Evolutionary conservation across 805 yeast genomes (phyloP).

Genomic region (Saccharomycopsis malanga): DNA sequence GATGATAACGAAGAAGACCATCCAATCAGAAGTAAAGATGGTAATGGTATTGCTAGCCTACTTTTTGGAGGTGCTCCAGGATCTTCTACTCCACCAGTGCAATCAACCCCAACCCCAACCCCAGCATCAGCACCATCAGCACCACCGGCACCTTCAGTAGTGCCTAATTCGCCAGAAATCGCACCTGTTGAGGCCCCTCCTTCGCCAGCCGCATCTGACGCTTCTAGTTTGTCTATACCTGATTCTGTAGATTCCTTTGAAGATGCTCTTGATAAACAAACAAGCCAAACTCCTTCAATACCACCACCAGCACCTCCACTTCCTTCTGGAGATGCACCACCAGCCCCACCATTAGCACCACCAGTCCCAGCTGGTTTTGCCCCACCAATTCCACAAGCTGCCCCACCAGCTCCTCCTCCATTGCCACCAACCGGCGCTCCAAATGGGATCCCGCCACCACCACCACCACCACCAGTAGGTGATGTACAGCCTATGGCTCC

Average conservation of each 20-base stretch:
- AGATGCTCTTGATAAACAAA: constrained; percentile 11
- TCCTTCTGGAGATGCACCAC: constrained; percentile 1
- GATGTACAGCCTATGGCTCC: constrained; percentile 19
- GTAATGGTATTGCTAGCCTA: constrained; percentile 16
- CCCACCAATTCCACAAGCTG: constrained; percentile 10
- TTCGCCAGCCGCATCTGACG: constrained; percentile 14
- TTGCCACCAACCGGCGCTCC: constrained; percentile 9
- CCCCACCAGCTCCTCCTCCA: constrained; percentile 11
- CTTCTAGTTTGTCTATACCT: constrained; percentile 21
- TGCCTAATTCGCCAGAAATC: not conserved
- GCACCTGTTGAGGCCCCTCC: constrained; percentile 1
- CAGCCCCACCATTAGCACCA: constrained; percentile 13
- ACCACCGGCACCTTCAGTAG: constrained; percentile 6
- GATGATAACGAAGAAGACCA: constrained; percentile 21
- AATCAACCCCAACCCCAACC: not conserved
- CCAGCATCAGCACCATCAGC: constrained; percentile 3
- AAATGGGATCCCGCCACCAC: constrained; percentile 10
- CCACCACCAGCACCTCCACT: constrained; percentile 1
- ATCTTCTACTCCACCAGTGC: not conserved
- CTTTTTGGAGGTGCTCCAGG: constrained; percentile 15
- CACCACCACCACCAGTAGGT: constrained; percentile 24
- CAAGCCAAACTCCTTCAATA: constrained; percentile 1
- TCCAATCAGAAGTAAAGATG: constrained; percentile 17
- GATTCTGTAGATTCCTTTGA: constrained; percentile 22
- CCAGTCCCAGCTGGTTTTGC: constrained; percentile 4